Base-by-base conservation (phyloP, 495 filamentous ascomycete species). In the Pyronema domesticum region DNA sequence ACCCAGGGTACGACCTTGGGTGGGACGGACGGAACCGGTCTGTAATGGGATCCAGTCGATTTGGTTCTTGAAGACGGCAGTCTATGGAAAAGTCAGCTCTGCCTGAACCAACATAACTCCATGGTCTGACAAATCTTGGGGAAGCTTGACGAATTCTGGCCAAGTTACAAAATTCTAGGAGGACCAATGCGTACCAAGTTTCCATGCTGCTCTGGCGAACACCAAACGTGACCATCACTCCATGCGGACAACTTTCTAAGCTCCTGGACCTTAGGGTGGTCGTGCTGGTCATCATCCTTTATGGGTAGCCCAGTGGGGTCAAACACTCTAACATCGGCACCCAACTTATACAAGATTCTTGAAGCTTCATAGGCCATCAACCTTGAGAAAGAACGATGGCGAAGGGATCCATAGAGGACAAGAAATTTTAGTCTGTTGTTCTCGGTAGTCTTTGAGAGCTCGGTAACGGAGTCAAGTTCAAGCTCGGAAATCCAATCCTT, bases 31-130 rank as follows among this genome's bases (percentile, higher is more conserved):
- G 34, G 73, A 74, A 8, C 80, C 80, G 0, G 74, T 76, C 0
- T 64, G 71, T 0, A 85, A 67, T 3, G 81, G 81, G 46, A 84
- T 81, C 81, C 80, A 85, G 65, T 84, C 81, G 47, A 85, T 84
- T 54, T 85, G 80, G 54, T 83, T 82, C 58, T 86, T 84, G 73
- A 86, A 84, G 0, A 83, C 78, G 0, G 72, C 79, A 0, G 81
- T 83, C 72, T 79, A 37, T 18, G 13, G 48, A 13, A n/a, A 33
- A 3, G 17, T 10, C 8, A 14, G 7, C 19, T 13, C 1, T 33
- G n/a, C 48, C 11, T 36, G 4, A 10, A 35, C 33, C 23, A 1
- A 30, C 1, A 1, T 30, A 2, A 30, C 23, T 30, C 23, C 23
- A 48, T 48, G 1, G 1, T 23, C 39, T 17, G 15, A 43, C 13